These are phyloP conservation scores for Termitomyces sp. DNA, from an alignment of 768 basidiomycete species.

Conservation along the genomic window DNA sequence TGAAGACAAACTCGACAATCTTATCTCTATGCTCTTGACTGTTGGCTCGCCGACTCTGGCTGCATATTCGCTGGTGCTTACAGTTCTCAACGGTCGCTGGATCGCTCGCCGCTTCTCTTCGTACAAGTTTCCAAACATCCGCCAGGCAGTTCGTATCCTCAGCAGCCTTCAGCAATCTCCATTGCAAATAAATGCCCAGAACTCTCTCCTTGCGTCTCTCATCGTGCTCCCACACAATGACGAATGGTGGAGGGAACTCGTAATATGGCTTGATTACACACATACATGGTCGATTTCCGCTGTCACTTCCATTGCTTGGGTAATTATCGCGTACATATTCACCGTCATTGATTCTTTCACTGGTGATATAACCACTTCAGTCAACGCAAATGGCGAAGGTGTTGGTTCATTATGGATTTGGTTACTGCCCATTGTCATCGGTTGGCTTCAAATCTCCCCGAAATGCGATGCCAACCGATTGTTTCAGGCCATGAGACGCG, in stretches of 20 bases:
- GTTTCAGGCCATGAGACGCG: constrained; percentile 22
- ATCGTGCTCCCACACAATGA: constrained; percentile 39
- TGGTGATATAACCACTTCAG: constrained; percentile 13
- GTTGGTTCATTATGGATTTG: constrained; percentile 42
- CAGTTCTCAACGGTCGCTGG: constrained; percentile 42
- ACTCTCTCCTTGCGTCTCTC: constrained; percentile 32
- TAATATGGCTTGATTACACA: constrained; percentile 27
- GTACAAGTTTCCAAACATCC: constrained; percentile 26
- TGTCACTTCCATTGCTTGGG: constrained; percentile 38
- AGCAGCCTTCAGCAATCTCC: constrained; percentile 40
- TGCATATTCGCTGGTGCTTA: constrained; percentile 39
- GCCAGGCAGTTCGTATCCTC: constrained; percentile 29
- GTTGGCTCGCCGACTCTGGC: constrained; percentile 43
- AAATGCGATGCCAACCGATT: constrained; percentile 35
- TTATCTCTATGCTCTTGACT: constrained; percentile 37
- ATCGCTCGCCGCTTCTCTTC: constrained; percentile 27
- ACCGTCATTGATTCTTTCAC: constrained; percentile 34
- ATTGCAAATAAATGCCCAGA: constrained; percentile 23
- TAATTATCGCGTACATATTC: constrained; percentile 38
- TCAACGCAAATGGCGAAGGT: constrained; percentile 33
- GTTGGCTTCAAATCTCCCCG: constrained; percentile 40
- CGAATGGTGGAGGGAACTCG: constrained; percentile 34
- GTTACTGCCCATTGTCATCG: constrained; percentile 38
- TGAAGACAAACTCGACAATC: constrained; percentile 33
- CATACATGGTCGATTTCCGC: constrained; percentile 36